Evolutionary conservation across 2,329 filamentous ascomycete genomes (phyloP), one percentile per base, ranked within the genome.

Genomic region (Colletotrichum cereale): DNA sequence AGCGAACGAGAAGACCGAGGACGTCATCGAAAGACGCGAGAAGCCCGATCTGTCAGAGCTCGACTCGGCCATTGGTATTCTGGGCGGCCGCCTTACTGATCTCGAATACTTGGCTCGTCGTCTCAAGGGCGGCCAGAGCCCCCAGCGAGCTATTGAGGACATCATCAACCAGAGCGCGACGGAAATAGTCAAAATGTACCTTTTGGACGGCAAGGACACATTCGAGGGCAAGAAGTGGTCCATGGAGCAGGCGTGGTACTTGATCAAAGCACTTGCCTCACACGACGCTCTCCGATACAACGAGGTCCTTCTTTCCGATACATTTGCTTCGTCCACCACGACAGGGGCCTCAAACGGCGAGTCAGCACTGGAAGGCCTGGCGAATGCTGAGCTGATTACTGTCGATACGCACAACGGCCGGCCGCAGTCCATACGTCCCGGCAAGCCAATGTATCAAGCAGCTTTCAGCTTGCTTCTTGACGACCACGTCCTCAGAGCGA

Each of bases 81-180:
- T 99, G 1, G 96, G 96, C 29, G 96, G 96, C 2, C 93, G 96
- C 4, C 87, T 99, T n/a, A 97, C 95, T 0, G 96, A 99, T 78
- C 90, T 99, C 26, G 96, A 98, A 79, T 97, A 96, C 78, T 89
- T 99, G 53, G 93, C 95, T n/a, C 90, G 96, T 44, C 89, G 96
- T 24, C 92, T 99, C 76, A 94, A 94, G 82, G 90, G 92, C 0
- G 96, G 96, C 21, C 95, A 98, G 80, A 92, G 88, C 2, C 96
- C 96, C 0, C 88, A 87, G 74, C 87, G 92, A 75, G 96, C 96
- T 3, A 92, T 98, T 2, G 86, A 90, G 29, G 95, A 97, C 74
- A 98, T 99, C 73, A 92, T 97, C 65, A 91, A 94, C 66, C 94
- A 97, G 78, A 93, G 92, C 24, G 93, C 95, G 0, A 93, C 93